phyloP scores from a whole-genome alignment of 2,329 filamentous ascomycete genomes.

The Neonectria sp. region DNA sequence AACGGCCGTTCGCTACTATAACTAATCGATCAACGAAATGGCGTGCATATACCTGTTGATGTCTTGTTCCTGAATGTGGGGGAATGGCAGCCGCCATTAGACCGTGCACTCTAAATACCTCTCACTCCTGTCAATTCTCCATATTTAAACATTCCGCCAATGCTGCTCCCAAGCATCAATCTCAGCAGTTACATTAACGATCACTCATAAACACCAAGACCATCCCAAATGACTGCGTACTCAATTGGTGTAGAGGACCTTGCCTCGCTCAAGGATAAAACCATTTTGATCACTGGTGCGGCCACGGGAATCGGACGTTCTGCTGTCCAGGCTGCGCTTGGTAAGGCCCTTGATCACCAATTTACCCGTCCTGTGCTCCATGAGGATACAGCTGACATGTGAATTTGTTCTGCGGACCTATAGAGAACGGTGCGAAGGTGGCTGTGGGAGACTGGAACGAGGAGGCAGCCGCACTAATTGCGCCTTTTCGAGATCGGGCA shows the following conservation, averaged over 20 bases:
- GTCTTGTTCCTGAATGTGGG: too few species aligned
- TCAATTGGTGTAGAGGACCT: not conserved
- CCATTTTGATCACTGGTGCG: conserved; percentile 3
- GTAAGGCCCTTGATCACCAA: not conserved
- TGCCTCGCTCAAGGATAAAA: conserved; percentile 4
- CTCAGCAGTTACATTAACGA: not conserved
- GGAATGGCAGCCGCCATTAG: too few species aligned
- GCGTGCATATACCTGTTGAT: too few species aligned
- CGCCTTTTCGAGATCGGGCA: not conserved
- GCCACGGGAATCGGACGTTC: conserved; percentile 3
- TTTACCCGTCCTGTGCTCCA: not conserved
- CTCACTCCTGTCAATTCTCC: not conserved
- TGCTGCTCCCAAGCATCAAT: not conserved
- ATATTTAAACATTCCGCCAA: not conserved
- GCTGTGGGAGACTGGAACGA: conserved; percentile 6
- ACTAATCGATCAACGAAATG: too few species aligned
- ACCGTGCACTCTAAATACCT: too few species aligned
- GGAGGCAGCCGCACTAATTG: not conserved
- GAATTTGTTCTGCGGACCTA: not conserved
- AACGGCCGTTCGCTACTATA: too few species aligned
- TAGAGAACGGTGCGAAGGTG: conserved; percentile 1
- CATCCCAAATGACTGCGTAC: conserved; percentile 1
- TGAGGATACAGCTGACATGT: not conserved
- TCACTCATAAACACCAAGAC: not conserved
- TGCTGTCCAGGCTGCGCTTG: conserved; percentile 3